Evolutionary conservation across 2,329 filamentous ascomycete genomes (phyloP), one percentile per base, ranked within the genome.

Genomic region (Xylariaceae sp.): DNA sequence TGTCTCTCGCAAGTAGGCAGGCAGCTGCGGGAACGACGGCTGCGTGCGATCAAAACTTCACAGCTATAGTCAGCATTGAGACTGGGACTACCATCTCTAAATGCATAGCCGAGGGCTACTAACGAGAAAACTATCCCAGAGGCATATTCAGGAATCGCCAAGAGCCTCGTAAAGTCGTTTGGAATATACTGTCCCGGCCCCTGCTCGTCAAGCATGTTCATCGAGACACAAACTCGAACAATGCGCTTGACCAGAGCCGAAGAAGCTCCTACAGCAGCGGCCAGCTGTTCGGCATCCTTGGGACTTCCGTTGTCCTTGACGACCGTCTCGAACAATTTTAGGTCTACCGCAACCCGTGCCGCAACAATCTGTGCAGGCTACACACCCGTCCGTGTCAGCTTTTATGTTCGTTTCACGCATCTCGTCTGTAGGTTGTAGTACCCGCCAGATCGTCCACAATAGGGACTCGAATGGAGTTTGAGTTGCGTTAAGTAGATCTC

Each of bases 191-290:
- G 16, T n/a, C 25, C 40, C 5, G 52, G 45, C 10, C 48, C 44
- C 32, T 48, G 32, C 22, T 56, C 54, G 34, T 22, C 49, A 3
- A 56, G 45, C 54, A 56, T 54, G 32, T 32, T 11, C 52, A 56
- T 54, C 2, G 53, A 52, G 11, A 52, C 53, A 16, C 49, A 52
- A 10, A 39, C 42, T 8, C 52, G 43, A 21, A 27, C 22, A 21
- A 55, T 48, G 5, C 53, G 49, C 45, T 51, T 51, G 5, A 53
- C 49, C 3, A 55, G 44, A 6, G 19, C 22, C 3, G 47, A 47
- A 6, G 53, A 51, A 1, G 53, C 53, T n/a, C 46, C 41, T 5
- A 49, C 52, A 22, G 37, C 6, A 12, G 45, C 43, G 11, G 53
- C 53, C 6, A 55, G 39, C 14, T 55, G 47, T 6, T 42, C 51